Base-by-base conservation (phyloP, 257 asterid genomes). In the Nicotiana undulata region DNA sequence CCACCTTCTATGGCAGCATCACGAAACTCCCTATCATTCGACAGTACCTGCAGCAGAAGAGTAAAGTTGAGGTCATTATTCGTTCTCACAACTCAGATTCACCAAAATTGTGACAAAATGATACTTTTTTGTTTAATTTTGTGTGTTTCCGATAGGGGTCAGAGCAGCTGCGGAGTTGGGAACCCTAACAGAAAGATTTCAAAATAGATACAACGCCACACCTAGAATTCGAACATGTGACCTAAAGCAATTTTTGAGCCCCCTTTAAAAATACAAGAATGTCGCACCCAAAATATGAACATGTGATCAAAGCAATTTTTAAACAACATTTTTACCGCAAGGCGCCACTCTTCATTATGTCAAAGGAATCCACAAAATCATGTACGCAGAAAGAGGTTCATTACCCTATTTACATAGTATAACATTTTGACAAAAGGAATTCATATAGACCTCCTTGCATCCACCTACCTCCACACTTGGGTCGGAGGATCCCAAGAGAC, bases 1-100 rank as follows among this genome's bases (percentile, higher is more conserved):
- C 97, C 98, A 0, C 95, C 97, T 82, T 94, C 98, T 17, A 92
- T 89, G 51, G 98, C 97, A 3, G 92, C 98, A 83, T 89, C 88
- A 0, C 97, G 95, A 18, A 92, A 88, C 53, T 92, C 97, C 66
- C 97, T 86, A 29, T 89, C 91, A 24, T 76, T 83, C 5, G 84
- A 85, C 20, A 92, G 67, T 44, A 91, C 92, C 98, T 92, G 87
- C 55, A 66, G 55, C 46, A 29, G 16, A n/a, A 8, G 40, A 46
- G 24, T 4, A 2, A 2, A 40, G 2, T n/a, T 8, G 13, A 11
- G 22, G 63, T 46, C 59, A 46, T 72, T 24, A n/a, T 46, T 13
- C 22, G 1, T 72, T 55, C 60, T 46, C 37, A 72, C 77, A 49
- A 24, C 24, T 74, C 26, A n/a, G 51, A 13, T 3, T 74, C 40